Conservation (phyloP, 768 basidiomycete species). For the Clavaria fumosa region DNA sequence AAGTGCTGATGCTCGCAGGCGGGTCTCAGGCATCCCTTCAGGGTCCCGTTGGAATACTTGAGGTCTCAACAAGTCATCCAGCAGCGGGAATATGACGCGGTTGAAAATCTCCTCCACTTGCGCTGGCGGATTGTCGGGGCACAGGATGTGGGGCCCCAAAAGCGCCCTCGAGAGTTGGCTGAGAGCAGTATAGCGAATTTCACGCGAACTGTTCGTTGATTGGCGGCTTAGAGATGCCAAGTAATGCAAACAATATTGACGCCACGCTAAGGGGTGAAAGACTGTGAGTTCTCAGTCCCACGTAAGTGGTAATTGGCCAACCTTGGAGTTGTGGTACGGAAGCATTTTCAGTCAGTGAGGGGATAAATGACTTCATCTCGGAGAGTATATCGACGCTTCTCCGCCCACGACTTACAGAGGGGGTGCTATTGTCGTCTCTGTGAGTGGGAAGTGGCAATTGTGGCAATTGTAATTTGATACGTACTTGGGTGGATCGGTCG, state of each 20-base stretch:
- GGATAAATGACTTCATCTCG: conserved; percentile 51
- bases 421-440: too few relatives aligned
- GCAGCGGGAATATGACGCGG: conserved; percentile 74
- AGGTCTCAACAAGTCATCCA: conserved; percentile 82
- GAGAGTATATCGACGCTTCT: conserved; percentile 71
- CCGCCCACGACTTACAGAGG: conserved; percentile 64
- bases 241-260: conserved; percentile 58
- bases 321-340: conserved; percentile 28
- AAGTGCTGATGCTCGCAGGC: conserved; percentile 74
- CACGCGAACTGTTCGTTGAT: conserved; percentile 68
- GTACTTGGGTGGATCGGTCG: conserved; percentile 36
- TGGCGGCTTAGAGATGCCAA: conserved; percentile 62
- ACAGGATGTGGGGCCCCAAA: conserved; percentile 55
- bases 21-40: conserved; percentile 79
- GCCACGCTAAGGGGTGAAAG: too few relatives aligned
- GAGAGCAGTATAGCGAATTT: conserved; percentile 71
- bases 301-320: conserved; percentile 17
- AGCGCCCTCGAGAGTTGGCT: conserved; percentile 72
- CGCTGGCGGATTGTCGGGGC: conserved; percentile 38
- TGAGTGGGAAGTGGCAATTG: too few relatives aligned
- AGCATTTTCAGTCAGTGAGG: conserved; percentile 37
- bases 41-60: conserved; percentile 69
- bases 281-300: too few relatives aligned
- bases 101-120: conserved; percentile 80
- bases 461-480: too few relatives aligned